A percentile compares a stretch with the other conserved stretches of the same genome.
phyloP scores from a whole-genome alignment of 345 rosid species.

The Melaleuca alternifolia region DNA sequence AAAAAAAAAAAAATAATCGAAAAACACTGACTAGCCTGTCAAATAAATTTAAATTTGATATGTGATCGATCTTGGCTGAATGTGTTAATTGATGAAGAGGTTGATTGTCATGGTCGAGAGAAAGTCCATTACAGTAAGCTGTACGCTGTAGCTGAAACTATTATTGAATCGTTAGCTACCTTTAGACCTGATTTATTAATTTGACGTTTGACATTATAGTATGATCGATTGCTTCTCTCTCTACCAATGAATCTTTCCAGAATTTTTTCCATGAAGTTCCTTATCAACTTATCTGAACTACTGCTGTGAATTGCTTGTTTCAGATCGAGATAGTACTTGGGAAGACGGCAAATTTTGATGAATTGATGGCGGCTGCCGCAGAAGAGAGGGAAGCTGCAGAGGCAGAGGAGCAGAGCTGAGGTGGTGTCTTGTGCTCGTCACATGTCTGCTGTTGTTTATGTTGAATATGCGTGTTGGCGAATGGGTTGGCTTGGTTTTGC shows the following conservation, averaged over 20 bases:
- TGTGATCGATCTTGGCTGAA: neutral
- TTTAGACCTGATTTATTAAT: neutral
- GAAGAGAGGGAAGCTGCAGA: conserved; percentile 27
- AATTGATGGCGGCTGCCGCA: conserved; percentile 59
- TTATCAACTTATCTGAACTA: neutral
- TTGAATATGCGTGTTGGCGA: neutral
- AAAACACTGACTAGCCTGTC: neutral
- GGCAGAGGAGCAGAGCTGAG: conserved; percentile 11
- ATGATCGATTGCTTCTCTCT: neutral
- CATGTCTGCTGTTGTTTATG: neutral
- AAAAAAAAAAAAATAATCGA: neutral
- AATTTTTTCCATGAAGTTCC: neutral
- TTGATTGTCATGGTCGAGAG: neutral
- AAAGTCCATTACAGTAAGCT: neutral
- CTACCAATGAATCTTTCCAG: neutral
- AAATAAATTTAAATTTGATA: neutral
- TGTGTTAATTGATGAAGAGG: neutral
- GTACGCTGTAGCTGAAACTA: neutral
- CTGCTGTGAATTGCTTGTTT: neutral
- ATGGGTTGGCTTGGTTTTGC: neutral
- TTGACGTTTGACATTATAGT: accelerated
- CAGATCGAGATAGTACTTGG: conserved; percentile 59
- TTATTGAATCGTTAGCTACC: neutral
- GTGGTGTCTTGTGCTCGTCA: neutral
- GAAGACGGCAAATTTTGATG: conserved; percentile 64